Base-by-base conservation (phyloP, 768 basidiomycete genomes). In the Collybiopsis confluens region DNA sequence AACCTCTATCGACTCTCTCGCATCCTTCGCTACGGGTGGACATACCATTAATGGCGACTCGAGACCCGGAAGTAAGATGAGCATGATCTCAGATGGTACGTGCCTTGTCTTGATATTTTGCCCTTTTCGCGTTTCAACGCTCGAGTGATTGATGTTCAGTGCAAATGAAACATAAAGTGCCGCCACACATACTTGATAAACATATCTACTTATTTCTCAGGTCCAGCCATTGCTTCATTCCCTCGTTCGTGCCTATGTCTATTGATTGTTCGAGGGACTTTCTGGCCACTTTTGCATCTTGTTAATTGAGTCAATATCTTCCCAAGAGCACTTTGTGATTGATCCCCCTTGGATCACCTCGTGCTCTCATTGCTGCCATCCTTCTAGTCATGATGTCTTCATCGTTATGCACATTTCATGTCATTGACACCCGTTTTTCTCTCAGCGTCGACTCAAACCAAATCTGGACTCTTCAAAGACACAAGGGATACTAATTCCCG, bases 401-500 rank as follows among this genome's bases (percentile, higher is more conserved):
- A n/a, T n/a, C n/a, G n/a, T n/a, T n/a, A 33, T 13, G 30, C 13
- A 13, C 18, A 9, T 9, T 40, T 20, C n/a, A 20, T 45, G 9
- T 6, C 23, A 11, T 23, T 33, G 37, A 38, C n/a, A n/a, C 26
- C 23, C 16, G 35, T 33, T 28, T 41, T 43, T 28, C 23, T n/a
- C 44, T 11, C 24, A 45, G 62, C 56, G 4, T 65, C 73, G 1
- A 54, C 61, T 13, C 65, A 68, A 53, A 73, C 74, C 5, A 74
- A 71, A 54, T 69, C 69, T 9, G 71, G 70, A 1, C 62, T 75
- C 11, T 63, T 72, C 45, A 83, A 81, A 58, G 84, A 86, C 46
- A 66, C 76, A 23, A 70, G 83, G 1, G 80, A 88, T 59, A 86
- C 83, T 0, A 75, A 73, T 0, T 74, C 68, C 60, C 69, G 85